Evolutionary conservation across 257 asterid species (phyloP), one percentile per base, ranked within the genome.

Genomic region (Fraxinus cuspidata): DNA sequence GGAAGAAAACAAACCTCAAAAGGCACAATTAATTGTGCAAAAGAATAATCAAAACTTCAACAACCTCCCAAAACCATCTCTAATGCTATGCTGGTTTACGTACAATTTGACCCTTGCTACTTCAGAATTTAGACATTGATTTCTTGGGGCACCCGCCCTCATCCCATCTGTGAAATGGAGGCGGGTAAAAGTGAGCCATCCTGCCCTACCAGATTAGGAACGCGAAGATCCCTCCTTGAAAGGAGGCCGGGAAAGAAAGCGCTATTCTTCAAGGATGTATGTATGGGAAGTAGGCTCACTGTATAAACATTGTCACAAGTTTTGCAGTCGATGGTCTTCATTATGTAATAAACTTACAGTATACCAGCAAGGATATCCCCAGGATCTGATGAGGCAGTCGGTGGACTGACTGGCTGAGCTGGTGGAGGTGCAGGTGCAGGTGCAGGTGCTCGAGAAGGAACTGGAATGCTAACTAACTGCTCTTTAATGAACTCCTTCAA

Each of bases 401-500:
- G 76, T 63, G 81, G 81, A 35, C 16, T 32, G 38, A 40, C 9
- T 38, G 80, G 82, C 75, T 79, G 86, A 69, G 80, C 88, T 74
- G 71, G 71, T 37, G 60, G 23, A 25, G 78, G 40, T 6, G 15
- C 42, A 27, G 78, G 42, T 3, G 8, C 47, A 8, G 69, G 51
- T 31, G 82, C 79, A 68, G 92, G 75, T 19, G 89, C 78, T 65
- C 79, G 88, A 73, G 94, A 77, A 83, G 88, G 87, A 84, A 81
- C 34, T 1, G 96, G 96, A 51, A 90, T 82, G 86, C 77, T 47
- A 74, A 94, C 85, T 80, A 94, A 80, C 71, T 89, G 97, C 81
- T 94, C 98, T 85, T 94, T 94, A 35, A 94, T 84, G 72, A 89
- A 92, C 85, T 94, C 98, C 86, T 89, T 94, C 88, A 94, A 81